A percentile compares a stretch with the other conserved stretches of the same genome.
phyloP scores from a whole-genome alignment of 345 rosid species.

The Balakata baccata region DNA sequence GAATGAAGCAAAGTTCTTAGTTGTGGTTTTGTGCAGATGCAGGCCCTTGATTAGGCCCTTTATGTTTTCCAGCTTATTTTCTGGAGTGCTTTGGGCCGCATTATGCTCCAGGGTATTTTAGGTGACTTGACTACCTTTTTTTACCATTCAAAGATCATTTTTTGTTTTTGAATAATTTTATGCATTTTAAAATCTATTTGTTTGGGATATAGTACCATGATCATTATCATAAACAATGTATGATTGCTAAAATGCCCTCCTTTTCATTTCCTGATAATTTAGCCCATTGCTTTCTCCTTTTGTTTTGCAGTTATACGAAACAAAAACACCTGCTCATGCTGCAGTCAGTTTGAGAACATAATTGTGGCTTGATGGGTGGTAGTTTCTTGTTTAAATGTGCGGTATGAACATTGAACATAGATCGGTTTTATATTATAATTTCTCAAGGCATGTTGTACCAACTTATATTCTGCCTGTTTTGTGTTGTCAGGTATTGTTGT shows the following conservation, averaged over 20 bases:
- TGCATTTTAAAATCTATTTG: background rate
- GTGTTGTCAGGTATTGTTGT: conserved; percentile 46
- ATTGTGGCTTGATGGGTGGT: conserved; percentile 65
- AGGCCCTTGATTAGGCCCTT: conserved; percentile 53
- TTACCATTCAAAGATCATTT: background rate
- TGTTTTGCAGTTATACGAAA: conserved; percentile 41
- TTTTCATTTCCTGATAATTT: background rate
- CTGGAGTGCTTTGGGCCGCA: conserved; percentile 60
- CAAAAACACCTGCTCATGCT: conserved; percentile 56
- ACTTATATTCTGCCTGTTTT: background rate
- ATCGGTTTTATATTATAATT: background rate
- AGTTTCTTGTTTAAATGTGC: conserved; percentile 45
- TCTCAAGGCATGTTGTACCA: background rate
- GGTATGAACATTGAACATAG: conserved; percentile 34
- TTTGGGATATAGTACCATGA: background rate
- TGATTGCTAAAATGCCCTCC: background rate
- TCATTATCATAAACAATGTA: background rate
- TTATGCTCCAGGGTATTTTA: conserved; percentile 45
- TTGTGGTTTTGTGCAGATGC: conserved; percentile 40
- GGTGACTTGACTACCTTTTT: conserved; percentile 40
- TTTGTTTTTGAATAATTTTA: background rate
- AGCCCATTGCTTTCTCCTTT: background rate
- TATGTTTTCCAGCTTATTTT: conserved; percentile 51
- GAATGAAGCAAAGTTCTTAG: conserved; percentile 27
- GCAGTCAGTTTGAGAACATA: conserved; percentile 40